Evolutionary conservation across 2,329 filamentous ascomycete genomes (phyloP), one percentile per base, ranked within the genome.

Genomic region (Fusarium nanum): DNA sequence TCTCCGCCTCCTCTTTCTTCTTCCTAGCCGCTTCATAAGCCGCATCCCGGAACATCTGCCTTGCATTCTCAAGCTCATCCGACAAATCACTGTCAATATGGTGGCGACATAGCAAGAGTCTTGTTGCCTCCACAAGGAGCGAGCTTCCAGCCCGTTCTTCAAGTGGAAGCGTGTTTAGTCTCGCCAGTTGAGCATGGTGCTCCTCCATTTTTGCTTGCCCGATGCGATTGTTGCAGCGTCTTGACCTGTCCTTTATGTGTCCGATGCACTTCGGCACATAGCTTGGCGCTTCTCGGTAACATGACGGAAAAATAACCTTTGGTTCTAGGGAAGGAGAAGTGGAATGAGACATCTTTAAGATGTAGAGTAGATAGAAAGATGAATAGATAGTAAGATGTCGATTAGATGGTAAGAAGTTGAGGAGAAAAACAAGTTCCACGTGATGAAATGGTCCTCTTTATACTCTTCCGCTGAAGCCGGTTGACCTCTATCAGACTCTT

Each of bases 181-280:
- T 37, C 9, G 0, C 2, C 32, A 18, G 18, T 0, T 18, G 7
- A 2, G 0, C 5, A 8, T 6, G 1, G 9, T 34, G 32, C 32
- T 34, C 16, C 5, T 10, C 9, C 34, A 37, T n/a, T 9, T n/a
- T 37, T 18, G 0, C 16, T 9, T 5, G 32, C n/a, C 32, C 16
- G 7, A 34, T 34, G 9, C 4, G 30, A 9, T 34, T 34, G 7
- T 34, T 16, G 3, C 30, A 34, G 16, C 7, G 14, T 8, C 30
- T 34, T 34, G n/a, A n/a, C n/a, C n/a, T n/a, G n/a, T n/a, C n/a
- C n/a, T n/a, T n/a, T n/a, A n/a, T n/a, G n/a, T n/a, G n/a, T n/a
- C n/a, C n/a, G n/a, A n/a, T n/a, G n/a, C n/a, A n/a, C n/a, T n/a
- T n/a, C n/a, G n/a, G n/a, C n/a, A n/a, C n/a, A n/a, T n/a, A n/a